Percentiles rank a stretch among this genome's conserved stretches.
phyloP scores from a whole-genome alignment of 2,329 filamentous ascomycete species.

The Orbilia blumenaviensis region DNA sequence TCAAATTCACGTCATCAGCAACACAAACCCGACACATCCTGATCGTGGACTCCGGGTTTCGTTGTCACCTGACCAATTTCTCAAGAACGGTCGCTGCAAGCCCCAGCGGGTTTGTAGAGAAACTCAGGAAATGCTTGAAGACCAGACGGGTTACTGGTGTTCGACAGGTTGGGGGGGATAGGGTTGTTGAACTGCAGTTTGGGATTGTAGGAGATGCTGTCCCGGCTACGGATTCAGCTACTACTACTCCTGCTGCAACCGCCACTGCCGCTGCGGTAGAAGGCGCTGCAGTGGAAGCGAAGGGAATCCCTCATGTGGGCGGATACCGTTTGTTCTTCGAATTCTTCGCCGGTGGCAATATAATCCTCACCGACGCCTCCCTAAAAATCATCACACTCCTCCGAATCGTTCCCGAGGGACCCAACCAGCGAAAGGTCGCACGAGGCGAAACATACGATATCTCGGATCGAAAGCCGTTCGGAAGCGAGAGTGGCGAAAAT shows the following conservation, averaged over 20 bases:
- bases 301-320: slow-evolving; percentile 69
- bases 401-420: slow-evolving; percentile 76
- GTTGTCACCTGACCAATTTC: slow-evolving; percentile 92
- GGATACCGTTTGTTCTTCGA: slow-evolving; percentile 87
- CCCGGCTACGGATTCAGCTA: too few relatives aligned
- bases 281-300: not conserved
- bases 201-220: slow-evolving; percentile 63
- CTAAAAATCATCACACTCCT: slow-evolving; percentile 82
- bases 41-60: slow-evolving; percentile 92
- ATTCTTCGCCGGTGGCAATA: slow-evolving; percentile 95
- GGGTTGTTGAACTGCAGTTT: slow-evolving; percentile 90
- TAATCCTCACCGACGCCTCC: slow-evolving; percentile 87
- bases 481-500: not conserved
- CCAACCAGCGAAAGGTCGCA: slow-evolving; percentile 83
- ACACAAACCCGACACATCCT: slow-evolving; percentile 92
- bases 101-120: slow-evolving; percentile 84
- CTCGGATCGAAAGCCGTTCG: slow-evolving; percentile 23
- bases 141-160: slow-evolving; percentile 84
- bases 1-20: slow-evolving; percentile 76
- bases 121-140: slow-evolving; percentile 86
- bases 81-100: slow-evolving; percentile 83
- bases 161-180: slow-evolving; percentile 87
- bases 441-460: slow-evolving; percentile 81
- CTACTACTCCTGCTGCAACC: not conserved
- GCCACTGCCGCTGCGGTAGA: not conserved